Base-by-base conservation (phyloP, 306 rosid genomes). In the Cajanus cajan region DNA sequence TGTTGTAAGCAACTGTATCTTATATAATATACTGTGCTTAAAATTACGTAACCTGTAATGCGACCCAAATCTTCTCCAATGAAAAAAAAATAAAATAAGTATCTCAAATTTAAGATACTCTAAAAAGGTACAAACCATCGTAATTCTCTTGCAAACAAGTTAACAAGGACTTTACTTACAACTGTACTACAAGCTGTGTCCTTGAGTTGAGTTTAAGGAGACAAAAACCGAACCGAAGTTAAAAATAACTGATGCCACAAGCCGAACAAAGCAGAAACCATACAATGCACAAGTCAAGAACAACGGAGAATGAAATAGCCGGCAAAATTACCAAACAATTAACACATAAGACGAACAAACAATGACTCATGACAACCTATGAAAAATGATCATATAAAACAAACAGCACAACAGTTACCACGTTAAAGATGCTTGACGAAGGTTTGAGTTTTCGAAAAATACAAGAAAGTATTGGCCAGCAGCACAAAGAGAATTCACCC, bases 361-460 rank as follows among this genome's bases (percentile, higher is more conserved):
- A 45, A 22, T 9, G 47, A 41, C 5, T 8, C 47, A 2, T 41
- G 2, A 8, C 47, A 28, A 28, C 31, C 12, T 3, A 1, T 9
- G 4, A 1, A 2, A 8, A 21, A 24, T 25, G 10, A 57, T 57
- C 64, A 21, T 37, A 18, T 16, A 54, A 24, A 58, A 82, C 9
- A 24, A 78, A 65, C 21, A 18, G 15, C 5, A 65, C 21, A 18
- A 15, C 5, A 64, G 55, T 37, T 63, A 86, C 90, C 88, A 39
- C 41, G 15, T 82, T 80, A 81, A 33, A 80, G 73, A 82, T 24
- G 81, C 39, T 80, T 82, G 78, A 64, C 82, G 89, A 72, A 50
- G 83, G 21, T 43, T 45, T 84, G 81, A 3, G 90, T 86, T 59
- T 78, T 61, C 6, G 87, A 59, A 85, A 87, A 40, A 63, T 4